Percentiles rank a stretch among this genome's conserved stretches.
phyloP scores from a whole-genome alignment of 768 basidiomycete species.

The Cyclocybe cylindracea region DNA sequence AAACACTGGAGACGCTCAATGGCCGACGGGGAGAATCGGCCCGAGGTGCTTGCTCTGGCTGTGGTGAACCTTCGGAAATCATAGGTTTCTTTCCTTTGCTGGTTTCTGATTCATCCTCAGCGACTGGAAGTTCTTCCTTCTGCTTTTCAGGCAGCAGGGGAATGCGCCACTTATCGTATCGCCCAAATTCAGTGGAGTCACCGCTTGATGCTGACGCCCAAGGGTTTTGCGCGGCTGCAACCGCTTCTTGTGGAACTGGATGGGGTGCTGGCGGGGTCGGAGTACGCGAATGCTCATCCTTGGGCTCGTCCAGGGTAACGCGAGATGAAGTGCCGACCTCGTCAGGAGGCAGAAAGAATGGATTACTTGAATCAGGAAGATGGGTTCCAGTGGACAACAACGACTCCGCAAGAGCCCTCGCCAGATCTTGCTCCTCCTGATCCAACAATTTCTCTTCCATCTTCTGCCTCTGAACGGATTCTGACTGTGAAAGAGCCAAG shows the following conservation, averaged over 20 bases:
- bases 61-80: neutral
- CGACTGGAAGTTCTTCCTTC: neutral
- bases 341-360: constrained; percentile 6
- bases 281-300: neutral
- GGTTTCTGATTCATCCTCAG: neutral
- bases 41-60: neutral
- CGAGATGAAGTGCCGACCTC: neutral
- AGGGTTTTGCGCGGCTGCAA: neutral
- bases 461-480: constrained; percentile 33
- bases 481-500: constrained; percentile 50
- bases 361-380: constrained; percentile 1
- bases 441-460: constrained; percentile 32
- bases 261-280: neutral
- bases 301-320: neutral
- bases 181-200: constrained; percentile 16
- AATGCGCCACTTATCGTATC: constrained; percentile 19
- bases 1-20: constrained; percentile 16
- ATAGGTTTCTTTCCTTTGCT: neutral
- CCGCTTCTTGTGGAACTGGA: neutral
- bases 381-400: constrained; percentile 22
- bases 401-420: constrained; percentile 54
- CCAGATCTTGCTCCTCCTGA: constrained; percentile 69
- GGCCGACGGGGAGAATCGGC: constrained; percentile 1
- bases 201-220: neutral
- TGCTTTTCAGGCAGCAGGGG: constrained; percentile 5